Evolutionary conservation across 164 flowering plant species (phyloP).

Genomic region (Santalum album): DNA sequence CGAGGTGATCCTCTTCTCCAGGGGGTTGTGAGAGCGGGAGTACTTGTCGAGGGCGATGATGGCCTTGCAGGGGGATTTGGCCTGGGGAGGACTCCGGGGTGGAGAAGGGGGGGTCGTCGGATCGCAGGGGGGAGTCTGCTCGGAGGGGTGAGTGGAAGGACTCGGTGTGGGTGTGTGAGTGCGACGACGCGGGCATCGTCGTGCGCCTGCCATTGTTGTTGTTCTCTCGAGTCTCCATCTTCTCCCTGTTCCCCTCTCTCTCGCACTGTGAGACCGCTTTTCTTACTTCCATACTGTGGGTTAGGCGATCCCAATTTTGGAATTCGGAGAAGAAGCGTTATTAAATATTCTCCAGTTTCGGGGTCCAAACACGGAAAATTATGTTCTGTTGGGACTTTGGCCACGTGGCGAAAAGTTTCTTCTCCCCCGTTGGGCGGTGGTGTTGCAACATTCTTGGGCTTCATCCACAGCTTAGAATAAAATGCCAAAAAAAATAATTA

Average conservation of each 20-base stretch:
- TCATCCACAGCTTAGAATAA: too few relatives aligned
- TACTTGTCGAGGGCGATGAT: conserved; percentile 23
- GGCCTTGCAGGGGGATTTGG: conserved; percentile 21
- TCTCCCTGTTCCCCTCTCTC: background rate
- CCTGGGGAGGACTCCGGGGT: conserved; percentile 24
- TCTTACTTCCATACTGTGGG: too few relatives aligned
- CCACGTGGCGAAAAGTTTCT: too few relatives aligned
- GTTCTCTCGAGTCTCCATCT: background rate
- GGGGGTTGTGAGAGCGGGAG: conserved; percentile 10
- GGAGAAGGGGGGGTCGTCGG: conserved; percentile 29
- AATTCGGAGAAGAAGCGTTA: too few relatives aligned
- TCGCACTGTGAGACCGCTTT: background rate
- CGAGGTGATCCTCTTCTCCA: conserved; percentile 4
- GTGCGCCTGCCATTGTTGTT: background rate
- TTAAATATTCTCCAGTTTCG: too few relatives aligned
- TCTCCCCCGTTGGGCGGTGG: too few relatives aligned
- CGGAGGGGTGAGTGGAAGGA: conserved; percentile 48
- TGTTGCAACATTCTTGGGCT: too few relatives aligned
- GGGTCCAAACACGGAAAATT: too few relatives aligned
- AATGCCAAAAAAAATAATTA: too few relatives aligned
- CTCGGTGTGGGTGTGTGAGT: conserved; percentile 4
- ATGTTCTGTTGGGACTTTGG: too few relatives aligned
- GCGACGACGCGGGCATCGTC: background rate
- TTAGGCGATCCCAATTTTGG: too few relatives aligned
- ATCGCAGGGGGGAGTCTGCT: conserved; percentile 37